phyloP scores from a whole-genome alignment of 2,329 filamentous ascomycete species.

The Acrocalymma vagum region DNA sequence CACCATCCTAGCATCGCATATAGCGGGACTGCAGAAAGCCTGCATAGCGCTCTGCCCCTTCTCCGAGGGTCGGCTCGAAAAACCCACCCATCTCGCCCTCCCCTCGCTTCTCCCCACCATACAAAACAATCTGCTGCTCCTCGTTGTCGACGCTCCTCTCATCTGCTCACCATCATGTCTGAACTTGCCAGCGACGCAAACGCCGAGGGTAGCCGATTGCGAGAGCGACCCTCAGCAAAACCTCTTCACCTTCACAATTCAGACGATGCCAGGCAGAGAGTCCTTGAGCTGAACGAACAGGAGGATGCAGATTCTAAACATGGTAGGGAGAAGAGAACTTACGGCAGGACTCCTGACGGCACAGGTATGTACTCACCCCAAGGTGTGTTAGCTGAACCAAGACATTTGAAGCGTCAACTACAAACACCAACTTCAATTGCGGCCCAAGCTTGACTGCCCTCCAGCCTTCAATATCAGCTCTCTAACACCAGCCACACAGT shows the following conservation, averaged over 20 bases:
- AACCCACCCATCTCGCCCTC: too few relatives aligned
- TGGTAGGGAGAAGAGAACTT: slow-evolving; percentile 76
- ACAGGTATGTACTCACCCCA: slow-evolving; percentile 70
- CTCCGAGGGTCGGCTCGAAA: too few relatives aligned
- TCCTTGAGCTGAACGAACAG: slow-evolving; percentile 59
- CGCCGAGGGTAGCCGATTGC: slow-evolving; percentile 38
- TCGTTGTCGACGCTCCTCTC: slow-evolving; percentile 19
- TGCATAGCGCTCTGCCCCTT: slow-evolving; percentile 32
- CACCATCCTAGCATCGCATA: slow-evolving; percentile 26
- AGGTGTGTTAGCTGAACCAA: neutral
- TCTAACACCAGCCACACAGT: slow-evolving; percentile 62
- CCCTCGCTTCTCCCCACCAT: too few relatives aligned
- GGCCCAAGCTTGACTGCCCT: neutral
- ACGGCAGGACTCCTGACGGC: slow-evolving; percentile 88
- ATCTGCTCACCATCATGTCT: slow-evolving; percentile 32
- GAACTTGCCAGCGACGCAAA: slow-evolving; percentile 23
- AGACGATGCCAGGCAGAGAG: slow-evolving; percentile 54
- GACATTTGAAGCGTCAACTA: neutral
- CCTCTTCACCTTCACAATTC: slow-evolving; percentile 37
- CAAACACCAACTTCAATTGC: neutral
- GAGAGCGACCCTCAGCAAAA: slow-evolving; percentile 39
- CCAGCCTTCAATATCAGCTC: neutral
- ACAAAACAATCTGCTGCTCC: slow-evolving; percentile 24
- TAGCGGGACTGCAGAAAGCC: slow-evolving; percentile 29
- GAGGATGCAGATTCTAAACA: slow-evolving; percentile 57